phyloP scores from a whole-genome alignment of 495 filamentous ascomycete genomes.

The Hypoxylon fuscum region DNA sequence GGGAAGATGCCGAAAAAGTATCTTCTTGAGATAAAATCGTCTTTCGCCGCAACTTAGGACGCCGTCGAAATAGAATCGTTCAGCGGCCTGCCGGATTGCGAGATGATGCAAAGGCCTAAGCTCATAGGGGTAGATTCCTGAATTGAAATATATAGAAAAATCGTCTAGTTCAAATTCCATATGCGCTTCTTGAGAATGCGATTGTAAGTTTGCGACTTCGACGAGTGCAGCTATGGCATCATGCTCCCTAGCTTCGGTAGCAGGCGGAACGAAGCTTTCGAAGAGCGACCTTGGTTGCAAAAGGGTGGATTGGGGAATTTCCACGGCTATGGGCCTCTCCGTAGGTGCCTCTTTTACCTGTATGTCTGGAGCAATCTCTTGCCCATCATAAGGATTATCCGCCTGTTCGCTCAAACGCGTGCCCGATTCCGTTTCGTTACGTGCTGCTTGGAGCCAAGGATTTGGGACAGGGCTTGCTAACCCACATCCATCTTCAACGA shows the following conservation, averaged over 20 bases:
- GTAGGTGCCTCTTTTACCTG: not conserved
- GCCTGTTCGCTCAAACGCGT: constrained; percentile 3
- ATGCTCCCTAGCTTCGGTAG: constrained; percentile 35
- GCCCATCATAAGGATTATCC: constrained; percentile 4
- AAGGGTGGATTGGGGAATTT: constrained; percentile 41
- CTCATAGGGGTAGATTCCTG: constrained; percentile 49
- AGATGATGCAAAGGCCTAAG: constrained; percentile 64
- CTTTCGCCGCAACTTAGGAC: constrained; percentile 57
- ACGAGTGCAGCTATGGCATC: constrained; percentile 42
- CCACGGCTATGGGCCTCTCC: constrained; percentile 30
- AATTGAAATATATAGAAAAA: constrained; percentile 61
- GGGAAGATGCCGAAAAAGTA: constrained; percentile 66
- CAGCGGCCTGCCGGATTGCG: constrained; percentile 43
- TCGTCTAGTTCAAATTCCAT: constrained; percentile 58
- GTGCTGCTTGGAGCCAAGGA: not conserved
- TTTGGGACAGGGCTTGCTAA: not conserved
- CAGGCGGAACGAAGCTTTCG: constrained; percentile 29
- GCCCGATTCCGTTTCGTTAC: not conserved
- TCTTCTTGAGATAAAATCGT: constrained; percentile 57
- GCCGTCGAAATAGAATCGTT: constrained; percentile 66
- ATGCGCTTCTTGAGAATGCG: constrained; percentile 33
- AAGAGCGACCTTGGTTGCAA: constrained; percentile 37
- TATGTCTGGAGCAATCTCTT: constrained; percentile 21
- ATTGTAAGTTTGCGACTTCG: not conserved
- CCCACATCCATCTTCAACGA: not conserved